phyloP scores from a whole-genome alignment of 805 yeast genomes.

The Teunomyces kruisii region DNA sequence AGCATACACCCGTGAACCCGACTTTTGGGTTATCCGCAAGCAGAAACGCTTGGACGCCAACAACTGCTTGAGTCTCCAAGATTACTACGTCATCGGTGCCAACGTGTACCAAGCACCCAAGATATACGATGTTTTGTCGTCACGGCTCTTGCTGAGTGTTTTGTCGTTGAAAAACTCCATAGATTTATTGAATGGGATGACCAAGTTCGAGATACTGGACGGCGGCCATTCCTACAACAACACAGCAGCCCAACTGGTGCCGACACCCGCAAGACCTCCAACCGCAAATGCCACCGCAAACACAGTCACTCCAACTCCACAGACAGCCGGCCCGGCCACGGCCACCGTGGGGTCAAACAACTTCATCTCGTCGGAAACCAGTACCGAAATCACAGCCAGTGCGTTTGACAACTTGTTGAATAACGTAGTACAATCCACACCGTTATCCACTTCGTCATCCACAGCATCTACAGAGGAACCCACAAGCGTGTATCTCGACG shows the following conservation, averaged over 20 bases:
- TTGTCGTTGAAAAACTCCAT: constrained; percentile 34
- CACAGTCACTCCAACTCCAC: constrained; percentile 14
- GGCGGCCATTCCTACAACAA: constrained; percentile 32
- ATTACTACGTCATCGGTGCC: constrained; percentile 87
- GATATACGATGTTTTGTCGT: constrained; percentile 67
- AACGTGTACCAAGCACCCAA: constrained; percentile 90
- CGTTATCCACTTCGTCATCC: neutral
- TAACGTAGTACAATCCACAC: constrained; percentile 19
- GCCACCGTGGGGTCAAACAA: constrained; percentile 10
- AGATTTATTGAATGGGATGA: constrained; percentile 32
- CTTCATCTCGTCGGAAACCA: constrained; percentile 9
- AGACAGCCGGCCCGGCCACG: constrained; percentile 12
- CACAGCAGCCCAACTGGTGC: constrained; percentile 5
- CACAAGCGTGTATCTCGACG: constrained; percentile 33
- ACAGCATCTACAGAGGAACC: constrained; percentile 13
- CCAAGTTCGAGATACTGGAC: constrained; percentile 30
- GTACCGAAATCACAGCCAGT: constrained; percentile 25
- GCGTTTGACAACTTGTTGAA: constrained; percentile 33
- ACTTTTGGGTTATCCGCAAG: constrained; percentile 86
- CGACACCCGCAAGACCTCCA: constrained; percentile 9
- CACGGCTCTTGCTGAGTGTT: constrained; percentile 53
- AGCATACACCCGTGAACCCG: constrained; percentile 78
- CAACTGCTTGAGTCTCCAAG: constrained; percentile 57
- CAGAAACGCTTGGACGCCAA: constrained; percentile 62
- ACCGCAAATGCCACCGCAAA: constrained; percentile 2